Conservation (phyloP, 2,329 filamentous ascomycete species). For the Chaetomium strumarium region DNA sequence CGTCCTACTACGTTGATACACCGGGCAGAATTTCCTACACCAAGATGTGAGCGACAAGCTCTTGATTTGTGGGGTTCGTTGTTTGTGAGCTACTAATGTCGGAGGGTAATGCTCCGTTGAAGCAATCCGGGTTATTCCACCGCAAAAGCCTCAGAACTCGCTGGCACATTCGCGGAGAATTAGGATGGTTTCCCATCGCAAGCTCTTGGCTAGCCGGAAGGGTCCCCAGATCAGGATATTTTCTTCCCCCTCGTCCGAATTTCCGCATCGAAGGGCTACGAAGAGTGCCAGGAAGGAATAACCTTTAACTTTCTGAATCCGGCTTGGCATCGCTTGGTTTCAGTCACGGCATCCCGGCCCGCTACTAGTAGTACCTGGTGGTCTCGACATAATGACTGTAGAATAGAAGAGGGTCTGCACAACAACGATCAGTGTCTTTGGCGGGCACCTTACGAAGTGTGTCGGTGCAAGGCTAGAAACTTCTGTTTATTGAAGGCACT, state of each 20-base stretch:
- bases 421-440: too few species aligned
- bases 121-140: background rate
- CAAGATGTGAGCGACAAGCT: background rate
- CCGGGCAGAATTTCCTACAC: background rate
- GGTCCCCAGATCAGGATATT: conserved; percentile 1
- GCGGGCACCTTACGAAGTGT: too few species aligned
- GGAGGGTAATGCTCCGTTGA: conserved; percentile 10
- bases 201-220: conserved; percentile 2
- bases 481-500: too few species aligned
- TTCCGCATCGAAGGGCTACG: background rate
- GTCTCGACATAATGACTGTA: too few species aligned
- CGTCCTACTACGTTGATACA: background rate
- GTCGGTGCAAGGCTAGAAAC: too few species aligned
- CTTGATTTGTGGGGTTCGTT: background rate
- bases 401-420: too few species aligned
- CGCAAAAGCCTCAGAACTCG: background rate
- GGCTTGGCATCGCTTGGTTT: background rate
- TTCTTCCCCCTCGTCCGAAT: background rate
- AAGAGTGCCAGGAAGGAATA: background rate
- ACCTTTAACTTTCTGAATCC: background rate
- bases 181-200: background rate
- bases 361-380: too few species aligned
- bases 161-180: conserved; percentile 8
- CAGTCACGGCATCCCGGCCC: too few species aligned
- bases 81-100: background rate